Conservation (phyloP, 2,329 filamentous ascomycete species). For the Monosporascus sp. region DNA sequence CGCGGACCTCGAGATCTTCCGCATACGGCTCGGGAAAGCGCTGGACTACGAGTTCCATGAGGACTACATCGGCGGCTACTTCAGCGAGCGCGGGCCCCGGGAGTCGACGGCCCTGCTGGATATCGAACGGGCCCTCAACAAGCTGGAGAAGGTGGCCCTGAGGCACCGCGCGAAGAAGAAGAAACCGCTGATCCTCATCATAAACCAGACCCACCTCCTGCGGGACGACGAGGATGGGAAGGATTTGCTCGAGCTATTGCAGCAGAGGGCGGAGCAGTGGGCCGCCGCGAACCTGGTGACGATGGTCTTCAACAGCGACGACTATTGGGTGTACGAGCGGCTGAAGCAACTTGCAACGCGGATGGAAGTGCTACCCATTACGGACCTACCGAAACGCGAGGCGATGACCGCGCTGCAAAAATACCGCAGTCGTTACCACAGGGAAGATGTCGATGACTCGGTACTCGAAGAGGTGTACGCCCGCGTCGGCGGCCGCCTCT, state of each 20-base stretch:
- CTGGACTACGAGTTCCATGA: slow-evolving; percentile 96
- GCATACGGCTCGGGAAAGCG: slow-evolving; percentile 85
- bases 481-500: slow-evolving; percentile 79
- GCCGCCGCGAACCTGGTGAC: slow-evolving; percentile 87
- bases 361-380: slow-evolving; percentile 87
- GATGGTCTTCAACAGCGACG: slow-evolving; percentile 90
- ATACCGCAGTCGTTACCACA: slow-evolving; percentile 76
- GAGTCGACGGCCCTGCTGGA: slow-evolving; percentile 90
- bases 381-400: slow-evolving; percentile 72
- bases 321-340: slow-evolving; percentile 97
- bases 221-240: slow-evolving; percentile 90
- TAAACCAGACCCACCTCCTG: slow-evolving; percentile 90
- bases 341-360: slow-evolving; percentile 87
- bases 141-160: slow-evolving; percentile 91
- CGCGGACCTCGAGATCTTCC: slow-evolving; percentile 90
- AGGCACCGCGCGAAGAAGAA: slow-evolving; percentile 55
- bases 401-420: slow-evolving; percentile 71
- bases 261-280: slow-evolving; percentile 95
- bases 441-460: slow-evolving; percentile 48
- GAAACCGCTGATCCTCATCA: slow-evolving; percentile 79
- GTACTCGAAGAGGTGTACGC: slow-evolving; percentile 76
- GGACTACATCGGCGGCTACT: slow-evolving; percentile 94
- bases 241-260: slow-evolving; percentile 87
- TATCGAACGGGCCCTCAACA: slow-evolving; percentile 95
- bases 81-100: slow-evolving; percentile 86